Evolutionary conservation across 2,329 filamentous ascomycete genomes (phyloP), one percentile per base, ranked within the genome.

Genomic region (Mycosphaerelloides madeirae): DNA sequence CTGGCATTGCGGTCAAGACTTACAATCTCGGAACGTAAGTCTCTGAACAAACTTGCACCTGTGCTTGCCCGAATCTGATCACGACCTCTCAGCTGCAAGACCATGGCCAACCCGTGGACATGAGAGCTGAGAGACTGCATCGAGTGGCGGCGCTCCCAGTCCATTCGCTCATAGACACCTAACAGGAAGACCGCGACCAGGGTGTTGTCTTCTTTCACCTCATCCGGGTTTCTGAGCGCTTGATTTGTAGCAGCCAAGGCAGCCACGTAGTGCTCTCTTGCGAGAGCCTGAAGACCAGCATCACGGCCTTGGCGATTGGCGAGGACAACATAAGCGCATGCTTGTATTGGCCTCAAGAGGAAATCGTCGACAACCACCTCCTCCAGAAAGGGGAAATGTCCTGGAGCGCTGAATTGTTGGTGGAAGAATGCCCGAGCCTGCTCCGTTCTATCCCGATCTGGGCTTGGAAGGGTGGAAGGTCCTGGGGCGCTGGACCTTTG

Each of bases 181-280:
- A 54, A 46, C 14, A 54, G 29, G 9, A 39, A 33, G 14, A 54
- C 44, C 2, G 52, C 40, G 15, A 50, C 45, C 22, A 54, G 25
- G 8, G 49, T 54, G 39, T 25, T 46, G 28, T 54, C 52, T 25
- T 52, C 46, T 31, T 34, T 54, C 19, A 44, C 44, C 13, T 29
- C 15, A 20, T 29, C 31, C 12, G 46, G 34, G 22, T 52, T 15
- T 20, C 46, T 40, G 6, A 54, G 41, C 18, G 46, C 46, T n/a
- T 33, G 28, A 35, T 54, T 52, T 9, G 44, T 52, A 2, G 46
- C 43, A 7, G 43, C 35, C 13, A 54, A 45, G 4, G 52, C 49
- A 4, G 49, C 49, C 9, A 54, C 38, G 31, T 54, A 54, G 28
- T 46, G 46, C 14, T 32, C n/a, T 31, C 49, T 41, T 11, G 44